Percentiles rank a stretch among this genome's conserved stretches.
phyloP scores from a whole-genome alignment of 2,329 filamentous ascomycete genomes.

The Neopestalotiopsis sp. region DNA sequence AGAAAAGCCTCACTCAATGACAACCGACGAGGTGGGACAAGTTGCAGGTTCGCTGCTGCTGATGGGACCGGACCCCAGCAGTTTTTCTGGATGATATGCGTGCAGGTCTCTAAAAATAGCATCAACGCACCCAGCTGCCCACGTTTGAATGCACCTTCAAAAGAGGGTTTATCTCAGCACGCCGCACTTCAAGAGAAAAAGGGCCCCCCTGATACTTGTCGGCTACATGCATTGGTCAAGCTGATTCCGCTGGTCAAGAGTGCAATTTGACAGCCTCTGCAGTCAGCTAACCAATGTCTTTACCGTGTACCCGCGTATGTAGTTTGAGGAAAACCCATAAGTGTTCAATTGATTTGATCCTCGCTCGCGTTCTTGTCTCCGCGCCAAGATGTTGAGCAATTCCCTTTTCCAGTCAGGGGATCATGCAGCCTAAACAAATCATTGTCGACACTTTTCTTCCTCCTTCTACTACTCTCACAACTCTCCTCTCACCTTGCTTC shows the following conservation, averaged over 20 bases:
- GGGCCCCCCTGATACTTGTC: slow-evolving; percentile 14
- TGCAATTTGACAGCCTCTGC: slow-evolving; percentile 8
- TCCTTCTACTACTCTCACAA: neutral
- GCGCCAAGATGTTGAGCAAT: slow-evolving; percentile 17
- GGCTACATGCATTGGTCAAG: slow-evolving; percentile 15
- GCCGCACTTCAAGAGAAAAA: neutral
- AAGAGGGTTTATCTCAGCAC: neutral
- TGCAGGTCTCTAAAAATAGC: slow-evolving; percentile 15
- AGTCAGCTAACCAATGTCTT: slow-evolving; percentile 7
- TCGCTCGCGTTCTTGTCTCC: neutral
- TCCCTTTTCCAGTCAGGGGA: slow-evolving; percentile 17
- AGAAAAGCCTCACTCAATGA: slow-evolving; percentile 2
- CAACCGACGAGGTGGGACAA: slow-evolving; percentile 1
- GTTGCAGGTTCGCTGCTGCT: neutral
- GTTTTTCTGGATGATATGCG: slow-evolving; percentile 7
- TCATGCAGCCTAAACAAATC: slow-evolving; percentile 10
- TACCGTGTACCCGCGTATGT: slow-evolving; percentile 3
- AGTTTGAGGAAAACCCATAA: too few relatives aligned
- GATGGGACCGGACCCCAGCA: slow-evolving; percentile 1
- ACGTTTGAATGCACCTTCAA: slow-evolving; percentile 7
- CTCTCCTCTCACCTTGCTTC: neutral
- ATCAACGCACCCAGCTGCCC: slow-evolving; percentile 4
- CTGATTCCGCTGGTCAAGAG: slow-evolving; percentile 6
- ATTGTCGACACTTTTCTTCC: neutral
- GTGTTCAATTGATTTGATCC: neutral